Conservation (phyloP, 805 yeast species). For the Komagataella pseudopastoris region DNA sequence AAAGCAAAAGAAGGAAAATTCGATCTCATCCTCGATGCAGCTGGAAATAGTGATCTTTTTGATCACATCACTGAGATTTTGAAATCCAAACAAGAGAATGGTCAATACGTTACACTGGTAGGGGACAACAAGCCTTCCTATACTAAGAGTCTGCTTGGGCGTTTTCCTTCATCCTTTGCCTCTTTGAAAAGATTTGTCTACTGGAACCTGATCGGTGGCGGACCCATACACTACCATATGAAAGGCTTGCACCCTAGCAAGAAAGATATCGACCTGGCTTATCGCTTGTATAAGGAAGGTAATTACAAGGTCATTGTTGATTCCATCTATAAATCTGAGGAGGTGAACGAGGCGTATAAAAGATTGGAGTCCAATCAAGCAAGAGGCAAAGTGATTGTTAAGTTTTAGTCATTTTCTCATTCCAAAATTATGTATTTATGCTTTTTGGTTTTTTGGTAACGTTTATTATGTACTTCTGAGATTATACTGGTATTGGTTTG, state of each 20-base stretch:
- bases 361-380: constrained; percentile 31
- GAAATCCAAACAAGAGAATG: constrained; percentile 30
- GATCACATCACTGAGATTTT: constrained; percentile 26
- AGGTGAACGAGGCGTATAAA: constrained; percentile 37
- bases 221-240: background rate
- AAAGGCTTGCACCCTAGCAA: background rate
- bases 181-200: constrained; percentile 4
- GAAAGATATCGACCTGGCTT: constrained; percentile 13
- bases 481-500: constrained; percentile 9
- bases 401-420: background rate
- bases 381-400: constrained; percentile 55
- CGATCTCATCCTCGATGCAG: constrained; percentile 52
- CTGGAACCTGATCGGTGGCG: background rate
- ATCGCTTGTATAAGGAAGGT: constrained; percentile 30
- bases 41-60: constrained; percentile 42
- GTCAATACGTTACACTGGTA: constrained; percentile 36
- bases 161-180: background rate
- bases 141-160: constrained; percentile 10
- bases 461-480: background rate
- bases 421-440: background rate
- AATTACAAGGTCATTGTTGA: constrained; percentile 36
- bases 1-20: constrained; percentile 29
- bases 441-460: background rate
- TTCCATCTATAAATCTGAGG: constrained; percentile 32
- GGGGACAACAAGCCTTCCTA: constrained; percentile 40